Evolutionary conservation across 2,329 filamentous ascomycete genomes (phyloP), one percentile per base, ranked within the genome.

Genomic region (Botrytis aclada): DNA sequence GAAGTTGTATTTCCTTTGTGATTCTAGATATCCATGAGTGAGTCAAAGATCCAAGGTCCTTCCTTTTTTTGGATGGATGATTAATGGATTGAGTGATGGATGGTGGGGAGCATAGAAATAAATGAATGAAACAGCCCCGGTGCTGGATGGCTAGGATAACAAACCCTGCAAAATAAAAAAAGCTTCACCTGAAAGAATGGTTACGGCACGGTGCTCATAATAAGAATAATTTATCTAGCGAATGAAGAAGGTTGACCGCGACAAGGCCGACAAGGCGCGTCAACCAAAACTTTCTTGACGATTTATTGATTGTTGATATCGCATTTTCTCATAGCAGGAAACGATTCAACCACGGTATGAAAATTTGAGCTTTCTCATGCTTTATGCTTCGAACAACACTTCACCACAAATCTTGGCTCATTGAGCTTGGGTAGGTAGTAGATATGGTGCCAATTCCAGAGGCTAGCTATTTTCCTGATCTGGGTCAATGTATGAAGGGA

Each of bases 401-500:
- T 66, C 73, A 67, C 69, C 74, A 72, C 67, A 76, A 66, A 76
- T 73, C 77, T 73, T 77, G 75, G 75, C 77, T 78, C 78, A 75
- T 84, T 85, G 84, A 87, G 84, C 83, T 83, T 84, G 82, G 64
- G 84, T 74, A 77, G 76, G 73, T 85, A 94, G 73, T 85, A 94
- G 77, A 73, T 85, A 94, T 94, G 92, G 91, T 90, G 85, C 87
- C 90, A 83, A 84, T 88, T 81, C 87, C 88, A 80, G 90, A 92
- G 84, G 85, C 86, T 80, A 86, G 88, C 82, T 96, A 95, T 84
- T 92, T 97, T 80, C 93, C 95, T 80, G 89, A 94, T 80, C 87
- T 98, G 83, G 92, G 94, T 83, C 90, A 92, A 81, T 97, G 93
- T 84, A 87, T 98, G 80, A 91, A 89, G 79, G 93, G 93, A 84